Conservation (phyloP, 768 basidiomycete genomes). For the Melanogaster broomeanus region DNA sequence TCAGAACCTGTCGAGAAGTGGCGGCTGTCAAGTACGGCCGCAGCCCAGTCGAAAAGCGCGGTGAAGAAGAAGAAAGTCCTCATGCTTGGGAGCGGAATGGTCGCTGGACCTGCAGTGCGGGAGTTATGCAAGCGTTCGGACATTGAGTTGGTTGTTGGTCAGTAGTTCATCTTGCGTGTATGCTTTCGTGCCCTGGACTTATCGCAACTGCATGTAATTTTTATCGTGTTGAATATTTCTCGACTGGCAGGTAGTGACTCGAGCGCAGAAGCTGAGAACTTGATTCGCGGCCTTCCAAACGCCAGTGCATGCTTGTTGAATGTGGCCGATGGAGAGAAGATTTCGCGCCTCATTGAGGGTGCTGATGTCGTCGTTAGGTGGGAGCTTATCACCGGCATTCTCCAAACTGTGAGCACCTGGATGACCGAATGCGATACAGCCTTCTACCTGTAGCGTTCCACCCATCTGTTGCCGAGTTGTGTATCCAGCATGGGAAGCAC, state of each 20-base stretch:
- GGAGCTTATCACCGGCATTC: constrained; percentile 7
- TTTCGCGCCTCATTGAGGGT: constrained; percentile 53
- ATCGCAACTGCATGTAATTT: constrained; percentile 12
- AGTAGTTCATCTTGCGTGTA: constrained; percentile 29
- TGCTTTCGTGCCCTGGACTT: constrained; percentile 14
- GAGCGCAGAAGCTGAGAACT: constrained; percentile 51
- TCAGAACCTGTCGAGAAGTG: constrained; percentile 49
- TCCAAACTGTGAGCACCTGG: background rate
- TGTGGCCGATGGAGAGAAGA: constrained; percentile 47
- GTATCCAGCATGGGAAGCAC: constrained; percentile 69
- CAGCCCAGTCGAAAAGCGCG: constrained; percentile 1
- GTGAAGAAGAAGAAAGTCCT: constrained; percentile 64
- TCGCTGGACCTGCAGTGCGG: constrained; percentile 85
- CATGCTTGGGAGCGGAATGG: constrained; percentile 93
- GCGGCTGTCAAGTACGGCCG: constrained; percentile 17
- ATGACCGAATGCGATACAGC: constrained; percentile 40
- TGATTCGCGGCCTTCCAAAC: constrained; percentile 46
- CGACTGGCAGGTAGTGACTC: constrained; percentile 69
- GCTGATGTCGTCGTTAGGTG: constrained; percentile 88
- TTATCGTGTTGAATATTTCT: constrained; percentile 4
- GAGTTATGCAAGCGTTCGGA: constrained; percentile 64
- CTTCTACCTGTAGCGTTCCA: constrained; percentile 82
- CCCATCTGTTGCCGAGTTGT: constrained; percentile 65
- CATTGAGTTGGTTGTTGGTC: constrained; percentile 76
- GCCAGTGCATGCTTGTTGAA: constrained; percentile 62